These are phyloP conservation scores for Boletus sp. DNA, from an alignment of 1,284 basidiomycete species.

Conservation along the genomic window DNA sequence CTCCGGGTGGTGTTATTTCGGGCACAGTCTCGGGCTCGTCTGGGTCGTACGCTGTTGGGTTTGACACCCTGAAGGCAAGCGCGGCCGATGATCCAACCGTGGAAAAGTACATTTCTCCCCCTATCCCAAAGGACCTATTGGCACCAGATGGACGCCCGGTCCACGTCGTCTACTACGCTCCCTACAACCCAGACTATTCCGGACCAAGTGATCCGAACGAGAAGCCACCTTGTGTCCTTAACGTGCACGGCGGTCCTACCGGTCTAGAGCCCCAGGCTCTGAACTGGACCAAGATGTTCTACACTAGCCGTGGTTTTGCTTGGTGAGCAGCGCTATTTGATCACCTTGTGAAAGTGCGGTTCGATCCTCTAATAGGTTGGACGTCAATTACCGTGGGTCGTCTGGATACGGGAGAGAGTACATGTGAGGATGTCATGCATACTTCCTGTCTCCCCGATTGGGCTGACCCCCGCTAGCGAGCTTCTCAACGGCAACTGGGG, in stretches of 20 bases:
- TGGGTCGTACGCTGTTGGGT: not conserved
- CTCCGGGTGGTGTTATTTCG: conserved; percentile 23
- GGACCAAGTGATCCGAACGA: conserved; percentile 18
- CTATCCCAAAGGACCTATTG: conserved; percentile 9
- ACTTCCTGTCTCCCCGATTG: too few relatives aligned
- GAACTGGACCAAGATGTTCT: conserved; percentile 30
- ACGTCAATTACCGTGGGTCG: conserved; percentile 33
- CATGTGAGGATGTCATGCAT: conserved; percentile 14
- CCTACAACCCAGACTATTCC: conserved; percentile 26
- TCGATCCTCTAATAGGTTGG: conserved; percentile 18
- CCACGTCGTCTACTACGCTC: conserved; percentile 25
- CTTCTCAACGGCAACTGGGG: conserved; percentile 26
- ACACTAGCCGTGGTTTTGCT: conserved; percentile 33
- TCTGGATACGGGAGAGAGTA: conserved; percentile 30
- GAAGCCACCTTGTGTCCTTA: conserved; percentile 30
- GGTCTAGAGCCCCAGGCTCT: conserved; percentile 24
- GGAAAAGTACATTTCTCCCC: conserved; percentile 22
- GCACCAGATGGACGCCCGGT: conserved; percentile 2
- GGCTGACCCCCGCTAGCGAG: conserved; percentile 14
- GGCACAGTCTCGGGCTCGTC: conserved; percentile 18
- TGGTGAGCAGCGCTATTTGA: conserved; percentile 20
- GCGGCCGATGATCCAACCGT: not conserved
- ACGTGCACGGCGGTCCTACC: conserved; percentile 33
- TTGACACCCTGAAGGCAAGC: conserved; percentile 9
- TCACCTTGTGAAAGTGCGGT: not conserved